Conservation (phyloP, 2,329 filamentous ascomycete species). For the Arthrobotrys megalospora region DNA sequence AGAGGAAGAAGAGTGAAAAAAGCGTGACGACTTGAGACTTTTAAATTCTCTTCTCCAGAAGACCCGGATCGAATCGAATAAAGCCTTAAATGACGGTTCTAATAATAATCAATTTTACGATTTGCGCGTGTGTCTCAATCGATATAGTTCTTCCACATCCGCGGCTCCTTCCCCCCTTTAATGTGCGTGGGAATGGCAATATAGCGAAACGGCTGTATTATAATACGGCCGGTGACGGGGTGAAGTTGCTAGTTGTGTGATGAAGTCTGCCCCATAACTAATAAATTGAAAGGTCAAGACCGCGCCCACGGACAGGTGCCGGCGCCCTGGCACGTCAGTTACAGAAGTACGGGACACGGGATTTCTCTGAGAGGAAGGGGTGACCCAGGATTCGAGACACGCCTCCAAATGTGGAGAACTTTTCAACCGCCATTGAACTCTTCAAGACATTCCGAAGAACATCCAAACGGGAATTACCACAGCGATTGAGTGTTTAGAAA, state of each 20-base stretch:
- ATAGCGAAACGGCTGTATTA: slow-evolving; percentile 57
- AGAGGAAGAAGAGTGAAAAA: slow-evolving; percentile 23
- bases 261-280: slow-evolving; percentile 34
- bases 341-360: slow-evolving; percentile 59
- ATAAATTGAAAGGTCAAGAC: slow-evolving; percentile 38
- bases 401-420: slow-evolving; percentile 34
- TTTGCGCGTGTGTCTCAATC: slow-evolving; percentile 57
- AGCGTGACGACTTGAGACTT: slow-evolving; percentile 52
- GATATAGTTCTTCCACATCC: slow-evolving; percentile 53
- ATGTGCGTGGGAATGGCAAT: slow-evolving; percentile 51
- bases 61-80: slow-evolving; percentile 41
- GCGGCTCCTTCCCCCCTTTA: slow-evolving; percentile 58
- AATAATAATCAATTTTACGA: slow-evolving; percentile 62
- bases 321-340: slow-evolving; percentile 56
- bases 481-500: slow-evolving; percentile 42
- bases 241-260: slow-evolving; percentile 28
- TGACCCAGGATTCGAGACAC: slow-evolving; percentile 41
- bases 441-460: slow-evolving; percentile 43
- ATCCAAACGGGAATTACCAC: slow-evolving; percentile 46
- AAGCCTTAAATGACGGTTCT: slow-evolving; percentile 50
- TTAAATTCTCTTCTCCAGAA: slow-evolving; percentile 45
- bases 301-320: slow-evolving; percentile 54
- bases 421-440: slow-evolving; percentile 35
- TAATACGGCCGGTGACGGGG: slow-evolving; percentile 52
- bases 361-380: slow-evolving; percentile 36